These are phyloP conservation scores for Ampelocalamus luodianensis DNA, from an alignment of 176 grass and related monocot genomes.

Conservation along the genomic window DNA sequence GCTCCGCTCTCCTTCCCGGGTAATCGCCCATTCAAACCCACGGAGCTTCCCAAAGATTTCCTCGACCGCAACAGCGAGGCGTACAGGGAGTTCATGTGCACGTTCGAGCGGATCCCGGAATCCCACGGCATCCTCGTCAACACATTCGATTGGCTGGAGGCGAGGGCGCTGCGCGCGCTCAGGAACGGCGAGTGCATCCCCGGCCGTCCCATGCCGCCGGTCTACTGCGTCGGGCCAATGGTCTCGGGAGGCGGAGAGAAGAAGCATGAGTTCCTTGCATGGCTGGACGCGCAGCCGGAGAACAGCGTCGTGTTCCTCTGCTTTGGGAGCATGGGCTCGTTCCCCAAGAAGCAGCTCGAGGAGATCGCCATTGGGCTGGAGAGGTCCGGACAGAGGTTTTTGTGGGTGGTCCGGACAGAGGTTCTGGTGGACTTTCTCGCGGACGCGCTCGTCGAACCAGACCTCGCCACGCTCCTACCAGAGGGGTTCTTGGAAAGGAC, in stretches of 20 bases:
- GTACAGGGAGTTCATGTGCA: neutral
- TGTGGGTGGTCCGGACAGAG: no score
- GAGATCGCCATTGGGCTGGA: neutral
- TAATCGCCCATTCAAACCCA: conserved; percentile 34
- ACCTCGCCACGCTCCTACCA: conserved; percentile 16
- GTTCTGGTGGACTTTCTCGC: no score
- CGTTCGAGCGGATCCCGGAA: neutral
- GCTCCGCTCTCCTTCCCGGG: neutral
- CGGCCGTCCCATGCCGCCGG: conserved; percentile 44
- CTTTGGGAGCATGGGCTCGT: neutral
- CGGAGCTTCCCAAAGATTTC: conserved; percentile 18
- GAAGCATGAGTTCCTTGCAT: neutral
- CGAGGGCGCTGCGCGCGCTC: conserved; percentile 48
- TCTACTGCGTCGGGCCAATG: conserved; percentile 63
- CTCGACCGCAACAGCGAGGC: no score
- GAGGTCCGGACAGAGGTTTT: no score
- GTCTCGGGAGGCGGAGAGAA: conserved; percentile 23
- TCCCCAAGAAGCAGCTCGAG: neutral
- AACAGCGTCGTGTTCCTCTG: conserved; percentile 37
- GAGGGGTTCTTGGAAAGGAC: conserved; percentile 47
- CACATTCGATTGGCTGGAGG: conserved; percentile 55
- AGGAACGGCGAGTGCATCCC: conserved; percentile 46
- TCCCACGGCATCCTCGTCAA: conserved; percentile 52
- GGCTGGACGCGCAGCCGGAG: neutral
- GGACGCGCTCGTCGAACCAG: neutral